Evolutionary conservation across 2,329 filamentous ascomycete genomes (phyloP).

Genomic region (Thelonectria discophora): DNA sequence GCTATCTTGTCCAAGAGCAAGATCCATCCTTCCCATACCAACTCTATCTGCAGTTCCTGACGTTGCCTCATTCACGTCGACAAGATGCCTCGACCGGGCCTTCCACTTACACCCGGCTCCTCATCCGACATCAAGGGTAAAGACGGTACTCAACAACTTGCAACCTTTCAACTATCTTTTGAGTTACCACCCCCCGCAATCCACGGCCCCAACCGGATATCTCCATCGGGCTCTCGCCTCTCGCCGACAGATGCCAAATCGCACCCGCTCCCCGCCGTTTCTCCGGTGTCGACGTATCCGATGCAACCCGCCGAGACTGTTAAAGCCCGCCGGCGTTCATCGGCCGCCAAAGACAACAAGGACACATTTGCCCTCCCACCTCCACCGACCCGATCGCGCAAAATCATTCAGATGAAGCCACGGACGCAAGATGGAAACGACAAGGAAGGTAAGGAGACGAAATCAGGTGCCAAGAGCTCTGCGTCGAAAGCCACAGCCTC

Average conservation of each 20-base stretch:
- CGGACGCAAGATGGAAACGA: conserved; percentile 53
- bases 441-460: conserved; percentile 38
- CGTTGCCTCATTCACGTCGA: conserved; percentile 10
- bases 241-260: conserved; percentile 45
- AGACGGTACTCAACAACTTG: conserved; percentile 69
- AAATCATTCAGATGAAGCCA: conserved; percentile 98
- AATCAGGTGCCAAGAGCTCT: conserved; percentile 34
- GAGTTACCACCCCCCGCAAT: conserved; percentile 81
- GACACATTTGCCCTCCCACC: conserved; percentile 85
- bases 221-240: conserved; percentile 48
- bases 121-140: conserved; percentile 82
- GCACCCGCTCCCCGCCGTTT: conserved; percentile 41
- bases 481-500: conserved; percentile 29
- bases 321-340: conserved; percentile 63
- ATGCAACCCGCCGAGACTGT: conserved; percentile 61
- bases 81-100: conserved; percentile 46
- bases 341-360: conserved; percentile 54
- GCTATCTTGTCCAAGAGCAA: conserved; percentile 9
- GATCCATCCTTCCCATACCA: conserved; percentile 6
- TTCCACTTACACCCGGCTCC: conserved; percentile 79
- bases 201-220: conserved; percentile 57
- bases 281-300: conserved; percentile 49
- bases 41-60: background rate
- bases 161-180: conserved; percentile 73
- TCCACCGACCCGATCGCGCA: conserved; percentile 88